Conservation (phyloP, 1,284 basidiomycete genomes). For the Ceratobasidium sp. region DNA sequence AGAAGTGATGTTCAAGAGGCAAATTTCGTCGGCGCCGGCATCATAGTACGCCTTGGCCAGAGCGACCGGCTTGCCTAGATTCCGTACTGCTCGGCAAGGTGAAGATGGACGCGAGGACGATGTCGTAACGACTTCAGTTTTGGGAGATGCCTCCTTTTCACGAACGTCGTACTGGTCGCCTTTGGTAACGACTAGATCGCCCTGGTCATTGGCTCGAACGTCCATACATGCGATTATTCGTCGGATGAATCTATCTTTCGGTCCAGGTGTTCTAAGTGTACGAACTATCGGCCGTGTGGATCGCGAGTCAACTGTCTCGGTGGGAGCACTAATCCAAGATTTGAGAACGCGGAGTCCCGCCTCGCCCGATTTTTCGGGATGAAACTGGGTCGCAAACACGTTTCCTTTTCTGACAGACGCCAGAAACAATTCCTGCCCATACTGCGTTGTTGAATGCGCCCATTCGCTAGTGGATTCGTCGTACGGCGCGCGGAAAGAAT, state of each 20-base stretch:
- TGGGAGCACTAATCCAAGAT: constrained; percentile 76
- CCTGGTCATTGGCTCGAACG: constrained; percentile 94
- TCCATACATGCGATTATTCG: constrained; percentile 98
- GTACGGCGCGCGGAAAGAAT: constrained; percentile 89
- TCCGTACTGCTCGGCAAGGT: constrained; percentile 76
- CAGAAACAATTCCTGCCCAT: constrained; percentile 92
- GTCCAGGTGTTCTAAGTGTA: constrained; percentile 48
- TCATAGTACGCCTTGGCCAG: constrained; percentile 88
- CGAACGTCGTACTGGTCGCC: constrained; percentile 99
- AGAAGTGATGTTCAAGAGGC: constrained; percentile 98
- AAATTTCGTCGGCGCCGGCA: constrained; percentile 94
- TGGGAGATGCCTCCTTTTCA: constrained; percentile 62
- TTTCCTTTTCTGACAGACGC: constrained; percentile 85
- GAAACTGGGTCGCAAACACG: constrained; percentile 95
- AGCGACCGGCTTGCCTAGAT: constrained; percentile 97
- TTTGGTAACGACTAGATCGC: constrained; percentile 98
- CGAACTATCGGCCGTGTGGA: not conserved
- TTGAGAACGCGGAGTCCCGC: constrained; percentile 85
- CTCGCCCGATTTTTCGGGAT: constrained; percentile 97
- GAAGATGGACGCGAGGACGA: constrained; percentile 36
- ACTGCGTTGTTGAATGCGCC: constrained; percentile 89
- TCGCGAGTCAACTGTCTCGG: constrained; percentile 34
- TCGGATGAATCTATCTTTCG: constrained; percentile 78
- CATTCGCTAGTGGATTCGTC: constrained; percentile 63
- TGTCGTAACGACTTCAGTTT: constrained; percentile 38